Evolutionary conservation across 306 rosid genomes (phyloP).

Genomic region (Cucurbita ficifolia): DNA sequence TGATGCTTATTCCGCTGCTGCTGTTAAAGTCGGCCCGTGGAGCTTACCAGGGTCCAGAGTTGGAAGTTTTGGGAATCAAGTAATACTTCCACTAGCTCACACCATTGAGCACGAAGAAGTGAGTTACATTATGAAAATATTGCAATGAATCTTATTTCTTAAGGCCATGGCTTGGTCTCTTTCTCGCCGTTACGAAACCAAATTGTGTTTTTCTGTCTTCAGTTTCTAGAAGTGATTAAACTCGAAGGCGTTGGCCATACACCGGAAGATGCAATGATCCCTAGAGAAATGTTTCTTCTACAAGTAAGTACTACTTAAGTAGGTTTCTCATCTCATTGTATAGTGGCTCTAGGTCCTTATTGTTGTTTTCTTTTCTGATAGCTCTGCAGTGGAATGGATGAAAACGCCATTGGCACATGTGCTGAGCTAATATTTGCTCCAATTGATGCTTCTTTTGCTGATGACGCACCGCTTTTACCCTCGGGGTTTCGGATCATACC

Average conservation of each 20-base stretch:
- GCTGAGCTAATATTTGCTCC: slow-evolving; percentile 99
- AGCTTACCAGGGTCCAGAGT: slow-evolving; percentile 75
- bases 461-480: slow-evolving; percentile 95
- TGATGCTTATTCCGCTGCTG: slow-evolving; percentile 96
- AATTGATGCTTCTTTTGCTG: slow-evolving; percentile 96
- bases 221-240: slow-evolving; percentile 89
- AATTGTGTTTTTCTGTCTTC: neutral
- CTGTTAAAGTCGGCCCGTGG: slow-evolving; percentile 90
- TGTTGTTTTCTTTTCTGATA: slow-evolving; percentile 20
- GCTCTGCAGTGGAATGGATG: slow-evolving; percentile 99
- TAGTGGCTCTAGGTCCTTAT: neutral
- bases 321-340: neutral
- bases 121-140: neutral
- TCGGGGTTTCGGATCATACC: slow-evolving; percentile 98
- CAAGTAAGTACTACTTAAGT: slow-evolving; percentile 38
- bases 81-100: slow-evolving; percentile 89
- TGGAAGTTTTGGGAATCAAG: slow-evolving; percentile 90
- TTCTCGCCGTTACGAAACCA: neutral
- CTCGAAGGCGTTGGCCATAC: slow-evolving; percentile 80
- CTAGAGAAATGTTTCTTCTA: slow-evolving; percentile 83
- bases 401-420: slow-evolving; percentile 88
- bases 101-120: slow-evolving; percentile 97
- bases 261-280: slow-evolving; percentile 70
- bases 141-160: neutral
- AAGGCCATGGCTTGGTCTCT: neutral